These are phyloP conservation scores for Aspergillus baeticus DNA, from an alignment of 495 filamentous ascomycete genomes.

Conservation along the genomic window DNA sequence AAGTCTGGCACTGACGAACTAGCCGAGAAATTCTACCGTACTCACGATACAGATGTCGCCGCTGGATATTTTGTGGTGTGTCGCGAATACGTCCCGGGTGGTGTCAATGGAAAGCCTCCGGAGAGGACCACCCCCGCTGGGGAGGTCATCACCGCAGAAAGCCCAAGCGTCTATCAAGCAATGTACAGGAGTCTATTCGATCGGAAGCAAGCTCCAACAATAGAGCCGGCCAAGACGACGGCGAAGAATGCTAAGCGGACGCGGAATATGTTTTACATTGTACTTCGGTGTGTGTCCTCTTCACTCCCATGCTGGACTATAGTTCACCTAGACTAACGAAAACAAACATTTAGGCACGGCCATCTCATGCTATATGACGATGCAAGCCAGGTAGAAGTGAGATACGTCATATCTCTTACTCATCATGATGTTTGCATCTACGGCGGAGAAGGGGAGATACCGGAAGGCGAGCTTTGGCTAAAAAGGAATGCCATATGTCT, in stretches of 20 bases:
- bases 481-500: constrained; percentile 93
- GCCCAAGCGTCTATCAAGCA: constrained; percentile 91
- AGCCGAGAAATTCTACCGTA: constrained; percentile 54
- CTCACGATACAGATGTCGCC: constrained; percentile 76
- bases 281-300: constrained; percentile 64
- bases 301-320: background rate
- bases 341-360: constrained; percentile 65
- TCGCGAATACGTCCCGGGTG: constrained; percentile 85
- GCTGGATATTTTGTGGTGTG: constrained; percentile 95
- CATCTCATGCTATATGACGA: constrained; percentile 98
- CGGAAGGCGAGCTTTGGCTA: constrained; percentile 91
- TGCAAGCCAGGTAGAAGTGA: constrained; percentile 81
- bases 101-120: constrained; percentile 85
- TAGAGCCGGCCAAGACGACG: constrained; percentile 45
- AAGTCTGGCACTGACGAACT: constrained; percentile 50
- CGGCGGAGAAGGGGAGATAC: constrained; percentile 75
- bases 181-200: constrained; percentile 98
- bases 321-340: constrained; percentile 20
- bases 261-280: constrained; percentile 91
- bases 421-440: constrained; percentile 86
- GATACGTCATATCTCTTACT: constrained; percentile 88
- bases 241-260: constrained; percentile 68
- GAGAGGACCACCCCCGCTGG: constrained; percentile 83
- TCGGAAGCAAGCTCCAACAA: constrained; percentile 61
- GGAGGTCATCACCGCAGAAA: constrained; percentile 66